Evolutionary conservation across 1,284 basidiomycete species (phyloP), one percentile per base, ranked within the genome.

Genomic region (Sanghuangporus sanghuang): DNA sequence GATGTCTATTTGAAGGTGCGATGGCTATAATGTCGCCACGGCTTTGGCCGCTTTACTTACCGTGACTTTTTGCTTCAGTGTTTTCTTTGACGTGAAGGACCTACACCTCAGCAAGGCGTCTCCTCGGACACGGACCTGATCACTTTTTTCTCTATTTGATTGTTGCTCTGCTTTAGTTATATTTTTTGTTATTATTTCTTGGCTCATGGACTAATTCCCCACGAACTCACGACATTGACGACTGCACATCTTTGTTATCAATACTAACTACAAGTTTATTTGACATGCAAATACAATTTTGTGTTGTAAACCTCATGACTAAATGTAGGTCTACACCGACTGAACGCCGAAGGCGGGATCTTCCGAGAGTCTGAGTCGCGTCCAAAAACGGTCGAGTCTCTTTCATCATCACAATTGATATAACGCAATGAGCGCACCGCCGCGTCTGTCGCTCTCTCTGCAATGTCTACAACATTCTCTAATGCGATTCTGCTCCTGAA

Each of bases 61-160:
- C 60, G 67, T 88, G 52, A 71, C 79, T 1, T 90, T 86, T 68
- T 79, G 77, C 4, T 68, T 85, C 38, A 84, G 79, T 68, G 72
- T 79, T 44, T 88, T 85, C 71, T 88, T 87, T 70, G 84, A 83
- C 64, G 79, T 89, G 63, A 85, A 87, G 71, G 87, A 89, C 71
- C 70, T 89, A 50, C 76, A 82, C 67, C 75, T 78, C 27, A 87
- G 85, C 73, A 84, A 82, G 66, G 73, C 68, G 12, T 79, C 78
- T 9, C 79, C 79, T 57, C 73, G 79, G 65, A 79, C 77, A 67
- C 75, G 78, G 71, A 74, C 75, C 70, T 78, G 27, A 35, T 59
- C 46, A 16, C n/a, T 49, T 18, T 57, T 7, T 52, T 63, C n/a
- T 18, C 46, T 48, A n/a, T 50, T 9, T 12, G 48, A 50, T 52